Base-by-base conservation (phyloP, 148 eudicot species). In the Salicornia ramosissima region DNA sequence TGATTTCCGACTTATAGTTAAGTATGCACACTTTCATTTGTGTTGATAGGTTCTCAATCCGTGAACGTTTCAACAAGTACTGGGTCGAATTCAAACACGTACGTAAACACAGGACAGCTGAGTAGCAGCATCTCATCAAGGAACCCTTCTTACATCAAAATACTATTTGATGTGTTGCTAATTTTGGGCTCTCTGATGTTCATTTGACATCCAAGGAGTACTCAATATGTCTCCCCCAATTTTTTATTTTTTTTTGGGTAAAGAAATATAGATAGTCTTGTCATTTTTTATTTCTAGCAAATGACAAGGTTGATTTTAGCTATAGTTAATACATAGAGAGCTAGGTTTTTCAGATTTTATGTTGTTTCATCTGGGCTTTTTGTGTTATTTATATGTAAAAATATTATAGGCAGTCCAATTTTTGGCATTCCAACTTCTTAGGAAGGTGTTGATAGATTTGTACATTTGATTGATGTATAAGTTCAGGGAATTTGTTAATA, bases 1-100 rank as follows among this genome's bases (percentile, higher is more conserved):
- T 45, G 26, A 19, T 28, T 24, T 39, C 24, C 18, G 39, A 28
- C 13, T 64, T 25, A 59, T 76, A 15, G 45, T 15, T 21, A 45
- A 49, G 49, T 10, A 57, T 19, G 16, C 18, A 52, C 25, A 28
- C 14, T 13, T 59, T 50, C 21, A 15, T 57, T 22, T 14, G 13
- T 52, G 50, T 26, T 52, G 6, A 28, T 55, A 93, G 98, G 98
- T 83, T 81, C 98, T 10, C 68, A 49, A 25, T 49, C 96, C 0
- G 91, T 94, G 28, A 94, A 94, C 31, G 98, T 94, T 19, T 87
- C 96, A 18, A 69, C 81, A 19, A 80, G 83, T 52, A 71, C 83
- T 2, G 89, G 91, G n/a, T 82, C 77, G 52, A 86, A 86, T 45
- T 83, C 77, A 71, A 87, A 87, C 42, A 86, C 88, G 13, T 86